Conservation (phyloP, 768 basidiomycete genomes). For the Gloeophyllum trabeum region DNA sequence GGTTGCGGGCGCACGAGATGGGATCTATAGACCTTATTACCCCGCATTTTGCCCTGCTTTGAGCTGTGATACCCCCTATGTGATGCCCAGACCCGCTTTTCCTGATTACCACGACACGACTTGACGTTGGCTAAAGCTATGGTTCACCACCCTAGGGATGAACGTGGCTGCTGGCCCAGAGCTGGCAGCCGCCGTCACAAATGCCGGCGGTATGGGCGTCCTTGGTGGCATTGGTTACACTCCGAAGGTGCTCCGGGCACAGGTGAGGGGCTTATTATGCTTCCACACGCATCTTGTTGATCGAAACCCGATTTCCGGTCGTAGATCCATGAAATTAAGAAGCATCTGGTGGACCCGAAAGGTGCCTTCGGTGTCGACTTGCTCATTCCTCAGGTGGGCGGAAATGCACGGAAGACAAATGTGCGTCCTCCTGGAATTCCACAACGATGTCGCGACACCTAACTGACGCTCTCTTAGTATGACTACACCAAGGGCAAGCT, state of each 20-base stretch:
- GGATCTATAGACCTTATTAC: too few species aligned
- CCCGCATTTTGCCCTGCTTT: too few species aligned
- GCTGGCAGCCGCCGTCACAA: conserved; percentile 88
- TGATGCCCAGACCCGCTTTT: too few species aligned
- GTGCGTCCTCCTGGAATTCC: conserved; percentile 22
- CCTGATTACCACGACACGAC: too few species aligned
- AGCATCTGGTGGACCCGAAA: conserved; percentile 58
- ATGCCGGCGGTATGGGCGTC: conserved; percentile 88
- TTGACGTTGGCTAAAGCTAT: too few species aligned
- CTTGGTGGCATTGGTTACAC: conserved; percentile 88
- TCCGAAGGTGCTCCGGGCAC: conserved; percentile 66
- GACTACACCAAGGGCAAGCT: conserved; percentile 89
- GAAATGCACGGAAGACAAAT: conserved; percentile 84
- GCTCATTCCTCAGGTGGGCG: conserved; percentile 79
- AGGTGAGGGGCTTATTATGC: too few species aligned
- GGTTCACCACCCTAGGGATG: too few species aligned
- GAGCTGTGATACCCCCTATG: too few species aligned
- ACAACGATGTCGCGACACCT: background rate
- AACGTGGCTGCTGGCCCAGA: conserved; percentile 67
- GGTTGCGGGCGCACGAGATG: too few species aligned
- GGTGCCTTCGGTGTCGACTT: conserved; percentile 89
- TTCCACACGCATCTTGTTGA: too few species aligned
- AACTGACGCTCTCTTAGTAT: conserved; percentile 30
- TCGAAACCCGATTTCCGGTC: too few species aligned
- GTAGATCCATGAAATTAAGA: conserved; percentile 67